phyloP scores from a whole-genome alignment of 331 rosid species.

The Malus hybrid region DNA sequence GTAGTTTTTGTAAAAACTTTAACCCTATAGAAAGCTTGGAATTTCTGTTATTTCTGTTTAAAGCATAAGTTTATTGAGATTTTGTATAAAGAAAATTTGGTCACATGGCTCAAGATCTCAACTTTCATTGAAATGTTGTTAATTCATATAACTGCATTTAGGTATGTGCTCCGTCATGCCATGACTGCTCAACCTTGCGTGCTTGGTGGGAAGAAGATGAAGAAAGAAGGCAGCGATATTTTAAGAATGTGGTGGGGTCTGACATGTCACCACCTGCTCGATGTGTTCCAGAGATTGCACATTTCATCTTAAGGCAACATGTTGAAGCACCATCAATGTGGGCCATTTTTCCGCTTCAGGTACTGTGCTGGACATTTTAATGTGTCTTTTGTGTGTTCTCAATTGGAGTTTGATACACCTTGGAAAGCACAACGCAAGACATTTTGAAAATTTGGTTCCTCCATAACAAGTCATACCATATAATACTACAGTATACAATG shows the following conservation, averaged over 20 bases:
- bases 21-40: background rate
- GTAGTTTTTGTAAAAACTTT: background rate
- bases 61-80: background rate
- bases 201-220: slow-evolving; percentile 99
- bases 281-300: slow-evolving; percentile 69
- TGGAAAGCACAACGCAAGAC: background rate
- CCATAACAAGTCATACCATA: background rate
- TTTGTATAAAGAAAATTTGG: background rate
- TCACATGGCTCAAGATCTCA: background rate
- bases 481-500: background rate
- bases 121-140: slow-evolving; percentile 9
- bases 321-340: slow-evolving; percentile 98
- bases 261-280: slow-evolving; percentile 58
- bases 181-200: slow-evolving; percentile 89
- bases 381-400: background rate
- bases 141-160: slow-evolving; percentile 5
- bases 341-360: slow-evolving; percentile 99
- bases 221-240: slow-evolving; percentile 69
- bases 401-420: background rate
- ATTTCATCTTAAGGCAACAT: slow-evolving; percentile 67
- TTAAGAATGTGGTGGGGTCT: slow-evolving; percentile 56
- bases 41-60: background rate
- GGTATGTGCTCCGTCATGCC: slow-evolving; percentile 99
- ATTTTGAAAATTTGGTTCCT: background rate
- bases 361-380: slow-evolving; percentile 19